Percentiles rank a stretch among this genome's conserved stretches.
phyloP scores from a whole-genome alignment of 2,329 filamentous ascomycete genomes.

The Paecilomyces dactylethromorphus region DNA sequence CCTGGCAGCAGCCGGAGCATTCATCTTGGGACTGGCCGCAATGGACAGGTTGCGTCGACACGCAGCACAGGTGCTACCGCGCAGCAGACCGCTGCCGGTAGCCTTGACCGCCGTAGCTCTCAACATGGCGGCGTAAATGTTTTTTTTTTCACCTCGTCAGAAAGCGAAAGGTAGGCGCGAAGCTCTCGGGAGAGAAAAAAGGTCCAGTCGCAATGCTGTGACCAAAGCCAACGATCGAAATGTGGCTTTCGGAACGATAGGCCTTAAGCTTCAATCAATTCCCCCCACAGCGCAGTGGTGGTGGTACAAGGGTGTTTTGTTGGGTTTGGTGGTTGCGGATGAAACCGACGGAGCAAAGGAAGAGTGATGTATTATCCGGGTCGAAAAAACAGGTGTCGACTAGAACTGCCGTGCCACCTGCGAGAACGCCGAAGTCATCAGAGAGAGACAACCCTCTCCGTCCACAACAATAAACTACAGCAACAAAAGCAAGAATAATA shows the following conservation, averaged over 20 bases:
- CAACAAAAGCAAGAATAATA: constrained; percentile 3
- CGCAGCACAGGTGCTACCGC: constrained; percentile 24
- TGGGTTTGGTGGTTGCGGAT: neutral
- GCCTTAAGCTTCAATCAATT: neutral
- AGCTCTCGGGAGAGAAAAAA: neutral
- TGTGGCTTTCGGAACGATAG: neutral
- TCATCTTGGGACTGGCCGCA: constrained; percentile 20
- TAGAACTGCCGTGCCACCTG: constrained; percentile 36
- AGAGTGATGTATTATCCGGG: constrained; percentile 11
- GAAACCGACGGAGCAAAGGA: constrained; percentile 16
- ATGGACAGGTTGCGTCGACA: constrained; percentile 28
- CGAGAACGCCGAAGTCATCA: constrained; percentile 31
- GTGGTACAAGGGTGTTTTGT: neutral
- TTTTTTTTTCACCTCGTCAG: constrained; percentile 18
- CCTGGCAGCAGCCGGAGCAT: constrained; percentile 19
- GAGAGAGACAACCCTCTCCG: constrained; percentile 31
- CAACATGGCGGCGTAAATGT: constrained; percentile 26
- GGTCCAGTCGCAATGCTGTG: neutral
- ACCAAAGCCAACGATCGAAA: neutral
- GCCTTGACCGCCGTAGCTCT: constrained; percentile 34
- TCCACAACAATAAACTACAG: constrained; percentile 4
- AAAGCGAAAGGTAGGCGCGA: neutral
- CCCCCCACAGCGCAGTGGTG: neutral
- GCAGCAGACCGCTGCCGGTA: constrained; percentile 30
- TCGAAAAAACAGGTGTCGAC: constrained; percentile 31